These are phyloP conservation scores for Aspergillus sp. DNA, from an alignment of 2,329 filamentous ascomycete species.

Conservation along the genomic window DNA sequence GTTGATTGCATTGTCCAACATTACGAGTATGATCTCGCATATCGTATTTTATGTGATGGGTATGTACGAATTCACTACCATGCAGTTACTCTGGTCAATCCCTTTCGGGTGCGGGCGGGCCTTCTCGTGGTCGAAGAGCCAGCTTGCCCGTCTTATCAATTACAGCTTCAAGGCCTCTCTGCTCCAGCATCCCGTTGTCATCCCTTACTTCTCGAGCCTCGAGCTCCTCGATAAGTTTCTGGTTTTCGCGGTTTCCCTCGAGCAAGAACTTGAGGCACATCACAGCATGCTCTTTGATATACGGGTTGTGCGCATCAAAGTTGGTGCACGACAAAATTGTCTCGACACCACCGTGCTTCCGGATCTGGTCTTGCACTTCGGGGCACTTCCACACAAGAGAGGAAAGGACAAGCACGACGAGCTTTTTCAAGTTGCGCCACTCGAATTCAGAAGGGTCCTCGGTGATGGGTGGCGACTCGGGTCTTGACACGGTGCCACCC, in stretches of 20 bases:
- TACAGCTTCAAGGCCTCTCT: constrained; percentile 48
- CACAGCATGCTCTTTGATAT: constrained; percentile 88
- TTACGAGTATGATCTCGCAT: constrained; percentile 1
- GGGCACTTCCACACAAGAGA: constrained; percentile 86
- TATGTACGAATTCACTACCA: constrained; percentile 2
- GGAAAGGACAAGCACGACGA: constrained; percentile 87
- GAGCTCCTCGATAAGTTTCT: constrained; percentile 57
- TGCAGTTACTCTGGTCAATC: not conserved
- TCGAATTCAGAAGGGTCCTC: constrained; percentile 70
- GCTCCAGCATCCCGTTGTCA: constrained; percentile 45
- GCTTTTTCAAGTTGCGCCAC: constrained; percentile 86
- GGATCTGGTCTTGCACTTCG: constrained; percentile 84
- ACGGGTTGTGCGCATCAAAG: constrained; percentile 92
- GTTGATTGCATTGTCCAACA: not conserved
- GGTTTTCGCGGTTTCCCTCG: constrained; percentile 57
- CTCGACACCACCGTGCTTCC: constrained; percentile 82
- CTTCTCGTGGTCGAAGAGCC: constrained; percentile 43
- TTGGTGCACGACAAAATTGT: constrained; percentile 85
- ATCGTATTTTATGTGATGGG: not conserved
- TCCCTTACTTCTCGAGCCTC: constrained; percentile 50
- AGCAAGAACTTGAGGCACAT: constrained; percentile 79
- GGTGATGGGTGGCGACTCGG: constrained; percentile 54
- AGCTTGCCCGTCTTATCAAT: constrained; percentile 50
- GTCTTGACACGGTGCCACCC: constrained; percentile 48
- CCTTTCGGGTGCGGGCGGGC: constrained; percentile 3